phyloP scores from a whole-genome alignment of 2,329 filamentous ascomycete species.

The Fragosphaeria purpurea region DNA sequence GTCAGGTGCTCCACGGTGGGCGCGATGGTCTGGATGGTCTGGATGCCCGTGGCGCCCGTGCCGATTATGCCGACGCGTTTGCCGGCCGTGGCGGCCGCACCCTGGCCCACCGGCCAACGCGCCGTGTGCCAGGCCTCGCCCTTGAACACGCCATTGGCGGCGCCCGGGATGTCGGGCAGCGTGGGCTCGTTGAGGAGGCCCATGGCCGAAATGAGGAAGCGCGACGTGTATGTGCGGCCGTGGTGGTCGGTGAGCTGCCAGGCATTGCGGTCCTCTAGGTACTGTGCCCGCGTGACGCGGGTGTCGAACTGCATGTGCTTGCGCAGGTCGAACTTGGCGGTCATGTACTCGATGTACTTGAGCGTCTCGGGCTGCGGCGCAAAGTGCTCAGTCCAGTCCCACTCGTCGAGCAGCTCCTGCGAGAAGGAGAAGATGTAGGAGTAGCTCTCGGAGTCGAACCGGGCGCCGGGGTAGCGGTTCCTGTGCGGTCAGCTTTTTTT shows the following conservation, averaged over 20 bases:
- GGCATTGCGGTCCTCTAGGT: constrained; percentile 21
- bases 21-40: constrained; percentile 17
- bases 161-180: constrained; percentile 25
- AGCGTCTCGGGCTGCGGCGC: constrained; percentile 30
- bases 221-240: constrained; percentile 28
- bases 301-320: constrained; percentile 36
- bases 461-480: constrained; percentile 33
- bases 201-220: constrained; percentile 34
- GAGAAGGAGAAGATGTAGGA: constrained; percentile 26
- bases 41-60: constrained; percentile 14
- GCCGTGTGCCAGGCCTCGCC: constrained; percentile 12
- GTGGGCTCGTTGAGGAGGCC: constrained; percentile 36
- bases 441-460: constrained; percentile 26
- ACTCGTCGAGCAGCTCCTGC: constrained; percentile 30
- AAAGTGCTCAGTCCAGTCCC: constrained; percentile 32
- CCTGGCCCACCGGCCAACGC: constrained; percentile 7
- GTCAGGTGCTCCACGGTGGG: constrained; percentile 20
- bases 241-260: constrained; percentile 32
- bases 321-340: constrained; percentile 30
- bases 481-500: constrained; percentile 19
- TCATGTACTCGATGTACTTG: constrained; percentile 37
- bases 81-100: constrained; percentile 5
- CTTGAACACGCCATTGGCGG: constrained; percentile 1
- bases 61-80: constrained; percentile 14
- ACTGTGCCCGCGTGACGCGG: constrained; percentile 30